Base-by-base conservation (phyloP, 2,329 filamentous ascomycete genomes). In the Diaporthe sp. region DNA sequence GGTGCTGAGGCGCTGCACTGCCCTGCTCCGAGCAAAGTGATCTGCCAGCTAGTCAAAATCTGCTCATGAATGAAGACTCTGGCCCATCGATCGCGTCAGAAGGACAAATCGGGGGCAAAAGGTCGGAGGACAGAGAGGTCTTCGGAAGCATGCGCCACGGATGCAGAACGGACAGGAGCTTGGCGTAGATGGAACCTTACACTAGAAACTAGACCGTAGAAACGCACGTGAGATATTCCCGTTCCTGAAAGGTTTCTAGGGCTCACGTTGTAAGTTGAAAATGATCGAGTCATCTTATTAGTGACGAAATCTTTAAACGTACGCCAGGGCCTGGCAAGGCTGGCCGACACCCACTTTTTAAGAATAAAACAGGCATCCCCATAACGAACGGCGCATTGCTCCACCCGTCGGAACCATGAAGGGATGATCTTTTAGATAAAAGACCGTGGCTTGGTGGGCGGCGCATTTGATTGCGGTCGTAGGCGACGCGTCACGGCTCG, bases 391-490 rank as follows among this genome's bases (percentile, higher is more conserved):
- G 44, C 28, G 44, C 31, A 44, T 25, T 31, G 13, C 44, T 67
- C 61, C 44, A 67, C 61, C 19, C 28, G 17, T 67, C 19, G 44
- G 42, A 9, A 67, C 44, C 61, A 67, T 51, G 17, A n/a, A 22
- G 19, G 15, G 44, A 51, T n/a, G 44, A 51, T 67, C 28, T 51
- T 51, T 49, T 67, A 67, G 51, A 44, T 67, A 49, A 67, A 67
- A 67, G 44, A 67, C 51, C 61, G 61, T 67, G 61, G 61, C 61
- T 67, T 37, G 61, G 61, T 51, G 44, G 28, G 28, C 61, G 28
- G 28, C 61, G 61, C 28, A 67, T 67, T 51, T 67, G 5, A 49
- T 67, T 67, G 39, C 61, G 61, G 61, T 67, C 61, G 25, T 67
- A 12, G 37, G 37, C 61, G 42, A 67, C 61, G 61, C 61, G 61